Evolutionary conservation across 495 filamentous ascomycete genomes (phyloP).

Genomic region (Annulohypoxylon maeteangense): DNA sequence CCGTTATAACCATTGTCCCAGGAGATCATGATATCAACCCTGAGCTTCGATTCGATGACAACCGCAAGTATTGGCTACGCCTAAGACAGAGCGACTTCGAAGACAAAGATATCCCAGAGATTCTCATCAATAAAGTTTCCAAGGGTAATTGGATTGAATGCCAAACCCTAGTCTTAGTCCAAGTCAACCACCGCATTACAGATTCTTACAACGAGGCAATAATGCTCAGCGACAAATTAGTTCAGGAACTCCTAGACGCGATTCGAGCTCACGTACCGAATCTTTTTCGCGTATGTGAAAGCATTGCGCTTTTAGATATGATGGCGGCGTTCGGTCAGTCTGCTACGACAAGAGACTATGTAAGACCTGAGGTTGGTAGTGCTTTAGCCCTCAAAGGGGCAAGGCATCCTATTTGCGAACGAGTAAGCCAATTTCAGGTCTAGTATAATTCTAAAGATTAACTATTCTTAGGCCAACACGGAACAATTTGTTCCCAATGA

Average conservation of each 20-base stretch:
- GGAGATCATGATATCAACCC: conserved; percentile 68
- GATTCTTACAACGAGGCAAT: conserved; percentile 86
- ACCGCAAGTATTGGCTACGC: conserved; percentile 83
- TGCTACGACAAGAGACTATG: conserved; percentile 80
- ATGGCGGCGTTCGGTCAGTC: conserved; percentile 83
- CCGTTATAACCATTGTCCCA: conserved; percentile 32
- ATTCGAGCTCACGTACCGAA: conserved; percentile 73
- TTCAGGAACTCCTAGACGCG: conserved; percentile 74
- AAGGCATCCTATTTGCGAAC: conserved; percentile 86
- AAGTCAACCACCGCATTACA: conserved; percentile 76
- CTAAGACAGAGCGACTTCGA: conserved; percentile 72
- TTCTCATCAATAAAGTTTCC: conserved; percentile 80
- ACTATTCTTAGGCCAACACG: conserved; percentile 46
- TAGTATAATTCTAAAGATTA: not conserved
- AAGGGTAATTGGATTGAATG: conserved; percentile 83
- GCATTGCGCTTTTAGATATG: conserved; percentile 93
- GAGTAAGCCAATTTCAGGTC: conserved; percentile 58
- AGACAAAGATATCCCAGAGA: conserved; percentile 67
- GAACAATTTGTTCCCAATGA: conserved; percentile 84
- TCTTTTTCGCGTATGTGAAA: conserved; percentile 83
- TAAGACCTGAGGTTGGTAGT: conserved; percentile 78
- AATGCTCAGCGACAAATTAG: conserved; percentile 75
- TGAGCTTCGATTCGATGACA: conserved; percentile 78
- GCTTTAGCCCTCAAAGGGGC: conserved; percentile 81
- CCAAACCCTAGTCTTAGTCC: conserved; percentile 84